phyloP scores from a whole-genome alignment of 2,329 filamentous ascomycete genomes.

The Clarireedia monteithiana region DNA sequence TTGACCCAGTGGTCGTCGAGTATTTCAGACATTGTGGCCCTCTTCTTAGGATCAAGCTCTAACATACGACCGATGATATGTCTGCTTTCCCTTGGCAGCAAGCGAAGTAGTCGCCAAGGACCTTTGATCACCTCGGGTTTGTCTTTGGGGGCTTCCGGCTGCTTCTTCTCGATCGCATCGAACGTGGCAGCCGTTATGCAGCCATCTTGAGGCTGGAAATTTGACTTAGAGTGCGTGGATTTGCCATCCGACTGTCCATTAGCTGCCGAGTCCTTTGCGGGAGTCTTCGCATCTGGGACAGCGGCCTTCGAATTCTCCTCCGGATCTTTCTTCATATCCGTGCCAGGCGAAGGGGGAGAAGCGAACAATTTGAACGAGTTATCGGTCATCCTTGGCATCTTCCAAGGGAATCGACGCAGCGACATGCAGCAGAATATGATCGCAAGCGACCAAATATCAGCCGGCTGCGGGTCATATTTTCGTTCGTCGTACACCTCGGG shows the following conservation, averaged over 20 bases:
- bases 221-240: background rate
- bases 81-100: conserved; percentile 82
- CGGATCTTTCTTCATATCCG: conserved; percentile 25
- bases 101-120: conserved; percentile 79
- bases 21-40: conserved; percentile 81
- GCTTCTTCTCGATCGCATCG: background rate
- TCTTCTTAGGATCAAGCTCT: conserved; percentile 73
- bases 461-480: conserved; percentile 88
- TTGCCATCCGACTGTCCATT: conserved; percentile 16
- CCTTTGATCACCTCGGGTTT: conserved; percentile 73
- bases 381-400: conserved; percentile 82
- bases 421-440: conserved; percentile 99
- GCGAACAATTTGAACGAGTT: conserved; percentile 94
- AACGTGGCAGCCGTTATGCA: background rate
- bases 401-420: conserved; percentile 91
- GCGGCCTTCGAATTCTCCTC: conserved; percentile 22
- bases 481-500: conserved; percentile 93
- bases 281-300: conserved; percentile 16
- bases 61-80: conserved; percentile 91
- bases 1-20: conserved; percentile 86
- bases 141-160: conserved; percentile 37
- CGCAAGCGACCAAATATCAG: conserved; percentile 95
- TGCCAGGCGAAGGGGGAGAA: conserved; percentile 70
- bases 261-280: conserved; percentile 16
- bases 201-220: background rate